Evolutionary conservation across 441 rosid species (phyloP).

Genomic region (Sinapis alba): DNA sequence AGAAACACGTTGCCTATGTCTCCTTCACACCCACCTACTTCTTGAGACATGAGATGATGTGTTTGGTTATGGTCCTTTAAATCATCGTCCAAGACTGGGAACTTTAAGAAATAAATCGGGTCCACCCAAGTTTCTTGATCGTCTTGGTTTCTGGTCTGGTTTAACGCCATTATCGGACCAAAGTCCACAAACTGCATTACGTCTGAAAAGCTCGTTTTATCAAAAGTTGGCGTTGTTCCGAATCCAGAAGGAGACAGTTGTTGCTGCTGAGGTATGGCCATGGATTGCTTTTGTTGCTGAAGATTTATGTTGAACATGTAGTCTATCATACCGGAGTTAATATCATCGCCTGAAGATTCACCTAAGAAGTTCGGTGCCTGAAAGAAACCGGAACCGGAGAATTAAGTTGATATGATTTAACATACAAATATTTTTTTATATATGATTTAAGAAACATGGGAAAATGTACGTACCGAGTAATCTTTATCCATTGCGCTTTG

Average conservation of each 20-base stretch:
- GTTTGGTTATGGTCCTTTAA: conserved; percentile 52
- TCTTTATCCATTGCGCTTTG: conserved; percentile 63
- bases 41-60: conserved; percentile 44
- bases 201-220: conserved; percentile 76
- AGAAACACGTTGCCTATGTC: conserved; percentile 34
- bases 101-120: conserved; percentile 82
- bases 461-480: conserved; percentile 56
- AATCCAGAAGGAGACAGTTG: conserved; percentile 49
- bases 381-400: conserved; percentile 39
- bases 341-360: conserved; percentile 41
- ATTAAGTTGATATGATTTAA: neutral
- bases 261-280: conserved; percentile 46
- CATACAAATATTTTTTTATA: neutral
- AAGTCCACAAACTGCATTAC: conserved; percentile 93
- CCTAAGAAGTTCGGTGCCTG: conserved; percentile 41
- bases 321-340: conserved; percentile 53
- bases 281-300: conserved; percentile 45
- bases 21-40: conserved; percentile 36
- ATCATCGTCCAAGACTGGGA: conserved; percentile 81
- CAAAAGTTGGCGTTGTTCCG: conserved; percentile 54
- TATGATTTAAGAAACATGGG: neutral
- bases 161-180: conserved; percentile 69
- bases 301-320: conserved; percentile 58
- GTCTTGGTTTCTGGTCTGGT: conserved; percentile 58
- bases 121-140: conserved; percentile 75